A percentile compares a stretch with the other conserved stretches of the same genome.
These are phyloP conservation scores for Colletotrichum destructivum DNA, from an alignment of 2,329 filamentous ascomycete species.

Conservation along the genomic window DNA sequence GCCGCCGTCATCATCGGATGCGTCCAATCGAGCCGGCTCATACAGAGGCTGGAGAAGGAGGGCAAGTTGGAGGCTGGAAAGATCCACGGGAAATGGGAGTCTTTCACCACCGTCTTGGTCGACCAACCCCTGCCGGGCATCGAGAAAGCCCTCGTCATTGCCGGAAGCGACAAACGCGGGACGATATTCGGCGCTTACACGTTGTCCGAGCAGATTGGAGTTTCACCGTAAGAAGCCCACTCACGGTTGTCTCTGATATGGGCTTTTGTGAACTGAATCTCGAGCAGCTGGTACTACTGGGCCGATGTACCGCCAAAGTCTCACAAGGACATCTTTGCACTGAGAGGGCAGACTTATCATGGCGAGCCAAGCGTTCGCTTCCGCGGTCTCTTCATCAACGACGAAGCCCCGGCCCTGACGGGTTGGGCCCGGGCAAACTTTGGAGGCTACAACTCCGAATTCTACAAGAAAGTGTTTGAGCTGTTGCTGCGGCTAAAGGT, in stretches of 20 bases:
- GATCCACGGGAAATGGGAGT: constrained; percentile 71
- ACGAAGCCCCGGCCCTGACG: constrained; percentile 72
- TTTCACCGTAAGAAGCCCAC: constrained; percentile 62
- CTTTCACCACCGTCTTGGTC: constrained; percentile 63
- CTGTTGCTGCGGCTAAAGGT: constrained; percentile 69
- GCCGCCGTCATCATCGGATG: constrained; percentile 29
- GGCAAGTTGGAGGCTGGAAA: constrained; percentile 61
- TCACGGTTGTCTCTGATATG: neutral
- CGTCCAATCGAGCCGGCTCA: constrained; percentile 61
- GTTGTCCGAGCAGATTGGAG: constrained; percentile 73
- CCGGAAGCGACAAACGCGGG: constrained; percentile 71
- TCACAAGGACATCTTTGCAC: constrained; percentile 65
- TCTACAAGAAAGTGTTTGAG: constrained; percentile 76
- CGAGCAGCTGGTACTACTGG: constrained; percentile 68
- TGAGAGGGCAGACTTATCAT: constrained; percentile 62
- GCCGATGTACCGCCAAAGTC: constrained; percentile 69
- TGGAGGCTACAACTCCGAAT: constrained; percentile 67
- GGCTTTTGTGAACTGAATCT: neutral
- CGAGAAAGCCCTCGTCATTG: constrained; percentile 67
- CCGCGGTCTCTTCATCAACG: constrained; percentile 75
- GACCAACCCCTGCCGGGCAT: constrained; percentile 62
- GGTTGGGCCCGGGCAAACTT: constrained; percentile 68
- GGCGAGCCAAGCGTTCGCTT: constrained; percentile 71
- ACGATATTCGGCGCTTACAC: constrained; percentile 73
- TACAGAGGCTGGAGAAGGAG: constrained; percentile 58